A percentile compares a stretch with the other conserved stretches of the same genome.
These are phyloP conservation scores for Penicillium sumatraense DNA, from an alignment of 2,329 filamentous ascomycete species.

Conservation along the genomic window DNA sequence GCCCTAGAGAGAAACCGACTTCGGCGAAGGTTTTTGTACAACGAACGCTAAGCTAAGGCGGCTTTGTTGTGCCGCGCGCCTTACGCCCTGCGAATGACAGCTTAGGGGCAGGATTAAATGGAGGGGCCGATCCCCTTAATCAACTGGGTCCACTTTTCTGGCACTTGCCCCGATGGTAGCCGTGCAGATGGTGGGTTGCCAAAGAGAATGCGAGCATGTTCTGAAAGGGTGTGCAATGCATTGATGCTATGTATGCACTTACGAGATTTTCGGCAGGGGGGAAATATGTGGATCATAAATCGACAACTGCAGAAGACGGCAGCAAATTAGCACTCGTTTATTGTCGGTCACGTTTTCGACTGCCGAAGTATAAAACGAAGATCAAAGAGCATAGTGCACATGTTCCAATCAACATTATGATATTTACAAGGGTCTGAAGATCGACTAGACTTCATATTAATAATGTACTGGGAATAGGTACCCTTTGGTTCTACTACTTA, in stretches of 20 bases:
- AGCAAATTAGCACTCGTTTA: not conserved
- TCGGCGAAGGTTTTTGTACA: not conserved
- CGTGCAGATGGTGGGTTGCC: conserved; percentile 5
- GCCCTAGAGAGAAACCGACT: not conserved
- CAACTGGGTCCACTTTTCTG: conserved; percentile 16
- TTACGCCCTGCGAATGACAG: conserved; percentile 8
- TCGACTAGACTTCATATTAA: not conserved
- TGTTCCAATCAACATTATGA: not conserved
- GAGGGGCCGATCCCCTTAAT: conserved; percentile 13
- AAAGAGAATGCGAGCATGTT: not conserved
- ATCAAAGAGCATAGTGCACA: not conserved
- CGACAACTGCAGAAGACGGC: not conserved
- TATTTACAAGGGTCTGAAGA: not conserved
- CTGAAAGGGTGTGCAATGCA: not conserved
- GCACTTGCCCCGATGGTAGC: conserved; percentile 17
- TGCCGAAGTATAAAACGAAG: not conserved
- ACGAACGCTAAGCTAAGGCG: not conserved
- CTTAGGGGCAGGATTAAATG: not conserved
- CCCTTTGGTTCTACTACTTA: too few species aligned
- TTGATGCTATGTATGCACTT: not conserved
- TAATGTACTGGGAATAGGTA: not conserved
- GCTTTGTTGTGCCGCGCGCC: not conserved
- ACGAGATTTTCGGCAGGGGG: not conserved
- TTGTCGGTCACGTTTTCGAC: conserved; percentile 1
- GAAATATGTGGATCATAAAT: not conserved